phyloP scores from a whole-genome alignment of 371 early-diverging fungal species.

The Mucor indicus region DNA sequence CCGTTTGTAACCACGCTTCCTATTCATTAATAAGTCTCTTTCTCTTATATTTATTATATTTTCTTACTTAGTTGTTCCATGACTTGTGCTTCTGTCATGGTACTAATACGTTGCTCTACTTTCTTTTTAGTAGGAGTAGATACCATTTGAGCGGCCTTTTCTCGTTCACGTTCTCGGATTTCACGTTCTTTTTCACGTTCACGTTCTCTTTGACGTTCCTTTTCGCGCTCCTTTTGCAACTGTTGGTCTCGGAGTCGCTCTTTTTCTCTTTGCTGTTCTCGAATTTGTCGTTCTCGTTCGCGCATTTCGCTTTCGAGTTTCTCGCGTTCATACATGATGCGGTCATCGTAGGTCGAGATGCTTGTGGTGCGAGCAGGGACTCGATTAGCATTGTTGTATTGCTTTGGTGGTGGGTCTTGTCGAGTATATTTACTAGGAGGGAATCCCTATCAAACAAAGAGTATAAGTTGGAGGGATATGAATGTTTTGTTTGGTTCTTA shows the following conservation, averaged over 20 bases:
- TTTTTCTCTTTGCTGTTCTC: constrained; percentile 20
- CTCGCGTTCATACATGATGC: constrained; percentile 30
- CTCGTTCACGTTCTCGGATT: constrained; percentile 19
- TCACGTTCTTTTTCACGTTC: constrained; percentile 18
- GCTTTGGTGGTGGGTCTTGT: too few relatives aligned
- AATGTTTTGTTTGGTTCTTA: constrained; percentile 3
- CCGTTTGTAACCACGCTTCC: constrained; percentile 76
- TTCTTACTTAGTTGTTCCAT: constrained; percentile 79
- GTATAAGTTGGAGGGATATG: too few relatives aligned
- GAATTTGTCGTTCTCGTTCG: constrained; percentile 25
- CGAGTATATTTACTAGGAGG: too few relatives aligned
- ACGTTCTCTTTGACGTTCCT: constrained; percentile 11
- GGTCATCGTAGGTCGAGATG: constrained; percentile 30
- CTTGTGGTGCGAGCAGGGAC: constrained; percentile 26
- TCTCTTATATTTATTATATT: background rate
- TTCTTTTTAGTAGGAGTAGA: constrained; percentile 47
- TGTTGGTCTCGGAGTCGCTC: constrained; percentile 16
- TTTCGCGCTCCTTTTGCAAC: constrained; percentile 13
- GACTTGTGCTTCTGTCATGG: constrained; percentile 88
- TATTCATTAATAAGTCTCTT: constrained; percentile 2
- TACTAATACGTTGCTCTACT: constrained; percentile 73
- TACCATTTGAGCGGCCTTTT: constrained; percentile 27
- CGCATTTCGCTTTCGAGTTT: constrained; percentile 25
- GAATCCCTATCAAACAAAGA: background rate
- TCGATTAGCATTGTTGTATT: constrained; percentile 6